Base-by-base conservation (phyloP, 305 asterid genomes). In the Fraxinus platypoda region DNA sequence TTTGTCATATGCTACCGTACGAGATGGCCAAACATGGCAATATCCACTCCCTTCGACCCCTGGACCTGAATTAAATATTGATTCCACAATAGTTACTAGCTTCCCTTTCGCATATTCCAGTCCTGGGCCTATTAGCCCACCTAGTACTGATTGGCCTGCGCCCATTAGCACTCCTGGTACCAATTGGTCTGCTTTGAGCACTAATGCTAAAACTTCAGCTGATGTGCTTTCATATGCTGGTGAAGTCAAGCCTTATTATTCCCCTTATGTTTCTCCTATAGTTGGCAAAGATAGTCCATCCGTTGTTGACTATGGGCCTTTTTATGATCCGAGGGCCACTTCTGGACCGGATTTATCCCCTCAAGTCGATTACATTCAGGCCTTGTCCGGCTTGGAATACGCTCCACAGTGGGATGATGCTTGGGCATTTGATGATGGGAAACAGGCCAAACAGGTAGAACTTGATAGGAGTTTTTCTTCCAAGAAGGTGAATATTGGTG, bases 331-430 rank as follows among this genome's bases (percentile, higher is more conserved):
- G 78, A 80, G 71, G 85, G 83, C 91, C 46, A 74, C 89, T 64
- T 77, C 91, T 30, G 94, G 92, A 68, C 41, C 57, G 76, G 84
- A 81, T 70, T 81, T 80, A 31, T 80, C 92, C 7, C 66, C 94
- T 79, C 94, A 87, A 85, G 83, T 79, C 84, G 94, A 94, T 87
- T 91, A 92, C 81, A 78, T 88, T 77, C 89, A 72, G 17, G 81
- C 90, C 76, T 88, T 91, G 85, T 89, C 89, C 81, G 96, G 91
- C 75, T 82, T 89, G 87, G 96, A 90, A 78, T 91, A 87, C 82
- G 62, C 85, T 41, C 86, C 90, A 66, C 91, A 72, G 54, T 86
- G 92, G 94, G 87, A 46, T 15, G 89, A 84, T 79, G 76, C 83
- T 80, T 83, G 86, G 90, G 93, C 91, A 12, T 83, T 82, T 15